Conservation (phyloP, 1,284 basidiomycete species). For the Abortiporus biennis region DNA sequence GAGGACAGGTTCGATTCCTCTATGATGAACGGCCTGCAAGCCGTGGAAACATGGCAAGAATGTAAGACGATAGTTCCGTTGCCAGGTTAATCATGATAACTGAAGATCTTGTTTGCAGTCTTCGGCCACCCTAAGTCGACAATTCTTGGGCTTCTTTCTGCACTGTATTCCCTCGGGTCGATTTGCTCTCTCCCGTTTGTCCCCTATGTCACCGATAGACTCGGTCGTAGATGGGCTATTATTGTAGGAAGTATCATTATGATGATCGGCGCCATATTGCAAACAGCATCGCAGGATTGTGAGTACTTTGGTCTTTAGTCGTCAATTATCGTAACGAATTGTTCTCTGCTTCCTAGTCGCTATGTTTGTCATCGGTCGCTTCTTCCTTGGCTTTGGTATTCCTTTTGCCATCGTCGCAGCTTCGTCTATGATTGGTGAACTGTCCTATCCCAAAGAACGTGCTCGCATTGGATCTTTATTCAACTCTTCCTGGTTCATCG, state of each 20-base stretch:
- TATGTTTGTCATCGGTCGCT: constrained; percentile 47
- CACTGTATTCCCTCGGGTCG: constrained; percentile 50
- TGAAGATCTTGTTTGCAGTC: constrained; percentile 24
- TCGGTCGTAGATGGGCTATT: constrained; percentile 55
- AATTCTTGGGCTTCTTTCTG: constrained; percentile 44
- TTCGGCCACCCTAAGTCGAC: constrained; percentile 44
- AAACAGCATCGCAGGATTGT: constrained; percentile 62
- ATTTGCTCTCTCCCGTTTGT: constrained; percentile 54
- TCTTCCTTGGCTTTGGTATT: constrained; percentile 48
- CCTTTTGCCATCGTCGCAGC: constrained; percentile 45
- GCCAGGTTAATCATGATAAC: background rate
- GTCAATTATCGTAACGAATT: too few relatives aligned
- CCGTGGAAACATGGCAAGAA: constrained; percentile 51
- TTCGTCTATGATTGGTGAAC: constrained; percentile 46
- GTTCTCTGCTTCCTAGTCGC: constrained; percentile 27
- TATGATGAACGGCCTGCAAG: constrained; percentile 60
- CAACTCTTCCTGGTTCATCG: constrained; percentile 48
- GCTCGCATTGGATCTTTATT: constrained; percentile 45
- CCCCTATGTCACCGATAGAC: constrained; percentile 56
- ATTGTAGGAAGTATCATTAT: constrained; percentile 58
- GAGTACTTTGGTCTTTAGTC: too few relatives aligned
- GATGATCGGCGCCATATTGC: constrained; percentile 57
- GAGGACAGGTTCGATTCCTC: constrained; percentile 44
- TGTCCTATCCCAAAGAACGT: constrained; percentile 46
- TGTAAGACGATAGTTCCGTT: constrained; percentile 28